Base-by-base conservation (phyloP, 2,329 filamentous ascomycete genomes). In the Aspergillus pseudonomiae region DNA sequence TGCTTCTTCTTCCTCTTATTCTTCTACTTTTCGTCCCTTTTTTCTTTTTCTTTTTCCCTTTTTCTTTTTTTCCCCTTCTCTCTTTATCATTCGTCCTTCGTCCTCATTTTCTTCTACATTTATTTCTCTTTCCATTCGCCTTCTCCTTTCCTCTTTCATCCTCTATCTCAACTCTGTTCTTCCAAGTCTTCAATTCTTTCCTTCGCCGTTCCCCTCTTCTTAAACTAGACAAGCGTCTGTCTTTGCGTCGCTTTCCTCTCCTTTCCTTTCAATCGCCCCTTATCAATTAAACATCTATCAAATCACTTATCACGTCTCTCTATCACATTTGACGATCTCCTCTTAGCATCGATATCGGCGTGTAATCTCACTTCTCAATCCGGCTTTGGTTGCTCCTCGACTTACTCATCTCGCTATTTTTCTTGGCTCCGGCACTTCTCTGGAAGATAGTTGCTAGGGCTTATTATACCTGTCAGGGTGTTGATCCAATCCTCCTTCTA, bases 381-480 rank as follows among this genome's bases (percentile, higher is more conserved):
- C 11, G 28, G 28, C 19, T 54, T 36, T 46, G 50, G 30, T 55
- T 55, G n/a, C n/a, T 46, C 34, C 45, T 39, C 52, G 19, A 30
- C 48, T 39, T 60, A 16, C 10, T 46, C 41, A 43, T 56, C 46
- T 56, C 32, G 19, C 28, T 61, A 54, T 39, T 28, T 59, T 59
- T 36, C 58, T 46, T 57, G 53, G 57, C 61, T 58, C 59, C 28
- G 10, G 59, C 65, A 68, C 56, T 60, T 71, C 56, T 72, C 61
- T 66, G 65, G 68, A 68, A 72, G 65, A 70, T 63, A 65, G 57
- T 63, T 61, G 65, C 63, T 52, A 58, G 59, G 61, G 55, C 59
- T 46, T 41, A 19, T 46, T 41, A 19, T 34, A 36, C 19, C 48
- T 48, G 54, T 53, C 50, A 7, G 28, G 30, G n/a, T 43, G n/a